phyloP scores from a whole-genome alignment of 2,329 filamentous ascomycete genomes.

The Pseudopyricularia cyperi region DNA sequence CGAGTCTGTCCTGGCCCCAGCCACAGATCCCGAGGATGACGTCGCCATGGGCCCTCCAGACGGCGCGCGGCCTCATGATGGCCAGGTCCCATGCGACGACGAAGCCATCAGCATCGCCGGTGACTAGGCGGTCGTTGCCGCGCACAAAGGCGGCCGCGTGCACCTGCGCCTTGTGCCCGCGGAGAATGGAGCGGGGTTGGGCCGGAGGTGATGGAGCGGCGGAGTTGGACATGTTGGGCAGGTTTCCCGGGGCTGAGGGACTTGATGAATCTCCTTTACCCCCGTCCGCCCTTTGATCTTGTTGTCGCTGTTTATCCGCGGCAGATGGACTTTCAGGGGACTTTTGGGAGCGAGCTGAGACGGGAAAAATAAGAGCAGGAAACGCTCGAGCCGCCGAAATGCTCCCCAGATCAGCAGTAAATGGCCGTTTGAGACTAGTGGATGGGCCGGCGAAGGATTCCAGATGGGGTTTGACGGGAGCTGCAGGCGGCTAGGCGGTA shows the following conservation, averaged over 20 bases:
- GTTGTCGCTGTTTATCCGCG: background rate
- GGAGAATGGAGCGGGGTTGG: slow-evolving; percentile 54
- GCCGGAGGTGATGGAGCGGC: slow-evolving; percentile 7
- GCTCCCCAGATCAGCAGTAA: background rate
- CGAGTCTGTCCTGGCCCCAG: slow-evolving; percentile 61
- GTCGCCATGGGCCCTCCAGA: slow-evolving; percentile 75
- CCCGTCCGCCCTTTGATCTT: too few relatives aligned
- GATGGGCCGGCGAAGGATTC: background rate
- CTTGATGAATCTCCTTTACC: too few relatives aligned
- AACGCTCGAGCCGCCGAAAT: background rate
- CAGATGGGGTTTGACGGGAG: too few relatives aligned
- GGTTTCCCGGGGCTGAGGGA: too few relatives aligned
- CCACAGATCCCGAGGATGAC: slow-evolving; percentile 62
- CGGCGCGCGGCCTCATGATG: slow-evolving; percentile 66
- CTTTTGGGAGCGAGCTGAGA: background rate
- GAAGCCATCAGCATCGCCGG: slow-evolving; percentile 84
- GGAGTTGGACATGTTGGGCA: background rate
- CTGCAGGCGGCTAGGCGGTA: too few relatives aligned
- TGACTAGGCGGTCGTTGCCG: slow-evolving; percentile 63
- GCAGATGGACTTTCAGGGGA: background rate
- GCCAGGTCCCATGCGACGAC: slow-evolving; percentile 75
- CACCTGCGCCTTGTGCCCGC: slow-evolving; percentile 72
- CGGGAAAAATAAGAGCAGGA: background rate
- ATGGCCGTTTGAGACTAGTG: background rate
- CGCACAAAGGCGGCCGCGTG: slow-evolving; percentile 64